A percentile compares a stretch with the other conserved stretches of the same genome.
Evolutionary conservation across 2,329 filamentous ascomycete species (phyloP).

Genomic region (Fusarium cicatricum): DNA sequence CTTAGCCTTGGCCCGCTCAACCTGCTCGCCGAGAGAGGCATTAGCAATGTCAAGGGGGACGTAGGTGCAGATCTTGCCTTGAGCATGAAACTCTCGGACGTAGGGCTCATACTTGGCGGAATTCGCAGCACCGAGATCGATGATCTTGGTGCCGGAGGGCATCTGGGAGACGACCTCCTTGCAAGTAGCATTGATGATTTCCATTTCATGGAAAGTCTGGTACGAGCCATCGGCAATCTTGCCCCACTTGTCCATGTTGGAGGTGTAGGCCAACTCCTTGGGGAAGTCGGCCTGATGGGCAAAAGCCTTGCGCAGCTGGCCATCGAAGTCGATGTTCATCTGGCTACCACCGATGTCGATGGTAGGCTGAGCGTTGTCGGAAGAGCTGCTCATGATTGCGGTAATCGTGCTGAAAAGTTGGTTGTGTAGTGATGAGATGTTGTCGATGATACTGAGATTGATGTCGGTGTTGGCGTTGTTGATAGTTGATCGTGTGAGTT

Average conservation of each 20-base stretch:
- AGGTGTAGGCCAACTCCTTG: slow-evolving; percentile 37
- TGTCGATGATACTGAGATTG: no score
- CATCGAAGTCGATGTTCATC: slow-evolving; percentile 10
- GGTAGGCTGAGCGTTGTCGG: not conserved
- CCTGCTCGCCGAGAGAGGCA: slow-evolving; percentile 9
- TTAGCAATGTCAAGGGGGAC: slow-evolving; percentile 26
- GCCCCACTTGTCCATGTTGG: slow-evolving; percentile 32
- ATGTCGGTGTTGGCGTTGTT: no score
- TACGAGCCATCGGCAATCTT: slow-evolving; percentile 27
- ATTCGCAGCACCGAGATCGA: slow-evolving; percentile 34
- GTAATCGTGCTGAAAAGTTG: no score
- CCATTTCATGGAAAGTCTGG: slow-evolving; percentile 26
- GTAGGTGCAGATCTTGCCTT: slow-evolving; percentile 28
- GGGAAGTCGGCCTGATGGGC: slow-evolving; percentile 24
- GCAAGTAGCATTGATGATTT: slow-evolving; percentile 31
- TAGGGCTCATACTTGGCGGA: slow-evolving; percentile 37
- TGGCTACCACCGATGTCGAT: slow-evolving; percentile 35
- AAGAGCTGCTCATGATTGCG: no score
- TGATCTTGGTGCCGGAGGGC: slow-evolving; percentile 15
- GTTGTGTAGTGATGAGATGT: no score
- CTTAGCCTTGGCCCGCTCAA: slow-evolving; percentile 11
- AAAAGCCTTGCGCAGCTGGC: slow-evolving; percentile 22
- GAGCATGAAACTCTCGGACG: slow-evolving; percentile 17
- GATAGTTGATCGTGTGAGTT: no score
- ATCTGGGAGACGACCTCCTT: slow-evolving; percentile 13